Evolutionary conservation across 768 basidiomycete genomes (phyloP).

Genomic region (Kwoniella europaea): DNA sequence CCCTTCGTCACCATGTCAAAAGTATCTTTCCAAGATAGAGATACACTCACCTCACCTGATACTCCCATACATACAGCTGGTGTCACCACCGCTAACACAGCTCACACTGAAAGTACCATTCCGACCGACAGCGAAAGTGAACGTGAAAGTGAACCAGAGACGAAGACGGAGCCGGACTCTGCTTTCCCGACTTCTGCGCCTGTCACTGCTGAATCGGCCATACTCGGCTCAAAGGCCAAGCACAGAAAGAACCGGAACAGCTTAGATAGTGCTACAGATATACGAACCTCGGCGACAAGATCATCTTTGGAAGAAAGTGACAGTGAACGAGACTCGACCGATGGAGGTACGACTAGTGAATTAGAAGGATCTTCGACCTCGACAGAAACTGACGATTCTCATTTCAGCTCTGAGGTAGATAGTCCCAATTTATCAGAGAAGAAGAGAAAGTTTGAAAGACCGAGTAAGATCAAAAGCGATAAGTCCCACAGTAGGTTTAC

Average conservation of each 20-base stretch:
- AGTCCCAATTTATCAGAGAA: no score
- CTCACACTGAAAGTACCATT: not conserved
- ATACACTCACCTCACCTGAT: slow-evolving; percentile 1
- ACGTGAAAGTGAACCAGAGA: not conserved
- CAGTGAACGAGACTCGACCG: not conserved
- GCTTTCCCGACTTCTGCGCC: not conserved
- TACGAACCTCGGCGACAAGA: no score
- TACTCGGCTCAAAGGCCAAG: not conserved
- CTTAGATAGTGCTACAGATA: not conserved
- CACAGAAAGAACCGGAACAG: not conserved
- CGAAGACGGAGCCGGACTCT: slow-evolving; percentile 1
- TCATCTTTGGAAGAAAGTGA: not conserved
- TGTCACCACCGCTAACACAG: not conserved
- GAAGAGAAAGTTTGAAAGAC: no score
- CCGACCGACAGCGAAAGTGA: slow-evolving; percentile 1
- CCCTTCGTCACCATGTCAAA: not conserved
- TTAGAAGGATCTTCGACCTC: not conserved
- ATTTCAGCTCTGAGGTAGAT: no score
- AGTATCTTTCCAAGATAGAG: not conserved
- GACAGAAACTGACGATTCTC: not conserved
- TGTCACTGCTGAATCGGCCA: not conserved
- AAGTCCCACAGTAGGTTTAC: no score
- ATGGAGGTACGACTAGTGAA: not conserved
- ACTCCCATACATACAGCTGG: not conserved
- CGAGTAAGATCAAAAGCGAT: no score